phyloP scores from a whole-genome alignment of 805 yeast genomes.

The Kodamaea laetipori region DNA sequence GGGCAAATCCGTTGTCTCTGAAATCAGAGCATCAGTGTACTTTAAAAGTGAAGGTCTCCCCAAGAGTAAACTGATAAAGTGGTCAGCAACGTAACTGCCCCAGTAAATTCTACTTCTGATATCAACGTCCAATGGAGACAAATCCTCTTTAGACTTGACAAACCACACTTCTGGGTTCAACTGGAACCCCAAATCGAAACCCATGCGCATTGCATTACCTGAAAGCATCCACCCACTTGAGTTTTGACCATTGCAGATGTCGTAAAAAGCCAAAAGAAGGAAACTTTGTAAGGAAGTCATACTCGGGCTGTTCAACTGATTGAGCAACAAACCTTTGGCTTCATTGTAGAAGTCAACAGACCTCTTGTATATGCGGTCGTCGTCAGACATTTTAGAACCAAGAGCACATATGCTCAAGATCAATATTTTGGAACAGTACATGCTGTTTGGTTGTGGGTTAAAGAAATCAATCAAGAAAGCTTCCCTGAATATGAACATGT shows the following conservation, averaged over 20 bases:
- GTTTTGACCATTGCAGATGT: constrained; percentile 59
- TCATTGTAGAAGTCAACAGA: constrained; percentile 49
- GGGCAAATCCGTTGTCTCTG: constrained; percentile 60
- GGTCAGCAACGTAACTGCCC: constrained; percentile 69
- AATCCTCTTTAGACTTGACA: constrained; percentile 38
- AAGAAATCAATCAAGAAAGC: constrained; percentile 62
- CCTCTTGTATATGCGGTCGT: constrained; percentile 41
- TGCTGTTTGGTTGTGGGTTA: constrained; percentile 51
- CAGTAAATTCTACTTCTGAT: constrained; percentile 63
- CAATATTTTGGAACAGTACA: constrained; percentile 57
- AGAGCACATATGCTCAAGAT: constrained; percentile 60
- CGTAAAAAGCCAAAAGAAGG: constrained; percentile 60
- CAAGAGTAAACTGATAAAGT: constrained; percentile 56
- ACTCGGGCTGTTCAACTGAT: constrained; percentile 47
- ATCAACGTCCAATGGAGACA: constrained; percentile 53
- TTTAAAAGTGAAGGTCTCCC: constrained; percentile 61
- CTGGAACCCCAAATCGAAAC: constrained; percentile 65
- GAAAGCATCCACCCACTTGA: constrained; percentile 64
- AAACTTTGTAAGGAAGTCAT: constrained; percentile 61
- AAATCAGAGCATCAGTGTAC: constrained; percentile 59
- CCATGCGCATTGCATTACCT: constrained; percentile 65
- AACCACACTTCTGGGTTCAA: constrained; percentile 63
- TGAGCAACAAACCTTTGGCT: constrained; percentile 46
- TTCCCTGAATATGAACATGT: constrained; percentile 63
- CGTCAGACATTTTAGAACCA: constrained; percentile 54